These are phyloP conservation scores for Aspergillus niger DNA, from an alignment of 2,329 filamentous ascomycete genomes.

Conservation along the genomic window DNA sequence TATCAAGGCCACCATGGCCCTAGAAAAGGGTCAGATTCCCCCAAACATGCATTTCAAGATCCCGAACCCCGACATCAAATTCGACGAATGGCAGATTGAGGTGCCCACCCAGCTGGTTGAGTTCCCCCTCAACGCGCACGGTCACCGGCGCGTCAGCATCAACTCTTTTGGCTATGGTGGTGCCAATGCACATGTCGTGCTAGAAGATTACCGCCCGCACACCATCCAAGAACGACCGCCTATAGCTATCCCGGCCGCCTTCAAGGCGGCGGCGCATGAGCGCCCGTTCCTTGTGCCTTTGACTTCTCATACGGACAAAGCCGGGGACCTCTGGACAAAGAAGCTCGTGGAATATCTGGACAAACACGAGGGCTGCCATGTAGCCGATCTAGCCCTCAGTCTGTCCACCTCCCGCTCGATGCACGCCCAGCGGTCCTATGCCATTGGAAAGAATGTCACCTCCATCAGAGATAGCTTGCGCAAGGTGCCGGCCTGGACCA, in stretches of 20 bases:
- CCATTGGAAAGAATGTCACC: background rate
- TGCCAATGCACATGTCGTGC: background rate
- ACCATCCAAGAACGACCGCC: background rate
- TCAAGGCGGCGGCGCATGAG: background rate
- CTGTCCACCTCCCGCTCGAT: background rate
- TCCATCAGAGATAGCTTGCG: background rate
- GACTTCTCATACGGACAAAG: background rate
- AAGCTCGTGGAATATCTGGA: background rate
- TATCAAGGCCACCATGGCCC: constrained; percentile 27
- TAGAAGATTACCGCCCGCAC: background rate
- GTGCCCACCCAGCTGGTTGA: constrained; percentile 13
- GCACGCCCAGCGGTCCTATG: background rate
- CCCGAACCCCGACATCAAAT: constrained; percentile 26
- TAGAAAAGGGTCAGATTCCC: constrained; percentile 32
- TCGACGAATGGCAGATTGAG: constrained; percentile 20
- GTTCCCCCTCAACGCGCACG: constrained; percentile 21
- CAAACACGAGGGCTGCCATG: background rate
- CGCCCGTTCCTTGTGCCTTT: background rate
- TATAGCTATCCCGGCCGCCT: background rate
- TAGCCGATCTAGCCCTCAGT: background rate
- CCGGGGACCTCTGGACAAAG: background rate
- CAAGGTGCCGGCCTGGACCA: background rate
- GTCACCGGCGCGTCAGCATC: background rate
- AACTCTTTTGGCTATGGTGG: background rate
- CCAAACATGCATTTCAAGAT: constrained; percentile 29